Evolutionary conservation across 495 filamentous ascomycete species (phyloP).

Genomic region (Hypoxylon intermedium): DNA sequence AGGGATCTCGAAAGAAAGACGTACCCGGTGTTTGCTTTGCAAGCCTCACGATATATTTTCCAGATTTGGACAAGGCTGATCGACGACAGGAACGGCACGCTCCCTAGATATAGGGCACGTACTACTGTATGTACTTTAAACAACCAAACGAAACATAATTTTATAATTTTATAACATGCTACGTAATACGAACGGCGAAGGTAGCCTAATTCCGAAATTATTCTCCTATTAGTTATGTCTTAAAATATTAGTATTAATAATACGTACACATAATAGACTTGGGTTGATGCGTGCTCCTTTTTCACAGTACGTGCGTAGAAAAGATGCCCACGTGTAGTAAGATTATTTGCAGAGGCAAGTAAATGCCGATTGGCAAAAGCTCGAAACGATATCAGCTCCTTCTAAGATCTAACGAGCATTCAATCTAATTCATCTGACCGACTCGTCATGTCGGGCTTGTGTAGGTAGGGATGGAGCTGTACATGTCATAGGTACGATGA

Average conservation of each 20-base stretch:
- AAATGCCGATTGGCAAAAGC: slow-evolving; percentile 22
- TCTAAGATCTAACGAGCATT: slow-evolving; percentile 34
- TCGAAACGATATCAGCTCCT: slow-evolving; percentile 25
- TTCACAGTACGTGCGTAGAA: no score
- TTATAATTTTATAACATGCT: neutral
- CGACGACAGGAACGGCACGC: slow-evolving; percentile 2
- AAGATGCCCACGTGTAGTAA: slow-evolving; percentile 18
- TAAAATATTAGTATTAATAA: neutral
- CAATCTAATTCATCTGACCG: slow-evolving; percentile 37
- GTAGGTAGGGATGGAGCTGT: slow-evolving; percentile 17
- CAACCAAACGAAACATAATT: neutral
- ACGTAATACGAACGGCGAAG: neutral
- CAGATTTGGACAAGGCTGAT: slow-evolving; percentile 14
- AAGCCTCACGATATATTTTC: slow-evolving; percentile 12
- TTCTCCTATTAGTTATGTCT: neutral
- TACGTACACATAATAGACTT: neutral
- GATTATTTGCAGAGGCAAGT: slow-evolving; percentile 7
- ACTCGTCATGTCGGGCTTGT: slow-evolving; percentile 29
- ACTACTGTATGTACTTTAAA: slow-evolving; percentile 1
- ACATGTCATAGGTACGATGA: slow-evolving; percentile 10
- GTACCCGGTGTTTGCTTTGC: neutral
- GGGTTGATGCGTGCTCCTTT: no score
- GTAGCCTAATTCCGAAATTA: neutral
- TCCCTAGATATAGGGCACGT: neutral
- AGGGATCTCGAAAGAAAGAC: neutral